Base-by-base conservation (phyloP, 2,329 filamentous ascomycete genomes). In the Aspergillus luchuensis region DNA sequence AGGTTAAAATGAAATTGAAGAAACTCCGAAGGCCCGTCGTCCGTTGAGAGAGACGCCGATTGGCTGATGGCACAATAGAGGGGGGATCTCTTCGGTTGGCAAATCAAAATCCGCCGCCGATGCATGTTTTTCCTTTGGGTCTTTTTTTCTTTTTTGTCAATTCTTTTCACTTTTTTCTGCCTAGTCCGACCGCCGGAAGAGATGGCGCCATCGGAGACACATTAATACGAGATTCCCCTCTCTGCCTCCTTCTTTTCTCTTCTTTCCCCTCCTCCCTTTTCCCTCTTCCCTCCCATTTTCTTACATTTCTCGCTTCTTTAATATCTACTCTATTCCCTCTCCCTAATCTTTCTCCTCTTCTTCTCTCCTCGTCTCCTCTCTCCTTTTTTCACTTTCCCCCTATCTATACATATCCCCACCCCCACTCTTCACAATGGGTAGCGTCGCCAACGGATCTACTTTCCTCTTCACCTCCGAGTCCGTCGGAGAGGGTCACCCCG, bases 401-500 rank as follows among this genome's bases (percentile, higher is more conserved):
- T 57, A 53, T 49, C 63, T 59, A 61, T 61, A 50, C 10, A 45
- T 60, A 61, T 59, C 55, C 56, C 60, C 58, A 55, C 62, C 61
- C 63, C 56, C 58, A 45, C 28, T 47, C 53, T 60, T 79, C 82
- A 87, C 75, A 81, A 90, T 90, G 87, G 78, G 80, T 77, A 85
- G 84, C 79, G 78, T 83, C 67, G 75, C 76, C 69, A 79, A 76
- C 73, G 53, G 68, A 36, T 89, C 88, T 67, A 91, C 87, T 71
- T 94, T 94, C 84, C 87, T 94, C 69, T 94, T 94, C 86, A 95
- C 91, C 74, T 95, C 91, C 79, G 91, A 95, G 82, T 93, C 91
- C 60, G 91, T 94, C 75, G 91, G 91, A 78, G 91, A 94, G 82
- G 91, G 91, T 70, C 92, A 96, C 84, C 91, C 92, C 74, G 92